Evolutionary conservation across 768 basidiomycete species (phyloP).

Genomic region (Pulveroboletus sp.): DNA sequence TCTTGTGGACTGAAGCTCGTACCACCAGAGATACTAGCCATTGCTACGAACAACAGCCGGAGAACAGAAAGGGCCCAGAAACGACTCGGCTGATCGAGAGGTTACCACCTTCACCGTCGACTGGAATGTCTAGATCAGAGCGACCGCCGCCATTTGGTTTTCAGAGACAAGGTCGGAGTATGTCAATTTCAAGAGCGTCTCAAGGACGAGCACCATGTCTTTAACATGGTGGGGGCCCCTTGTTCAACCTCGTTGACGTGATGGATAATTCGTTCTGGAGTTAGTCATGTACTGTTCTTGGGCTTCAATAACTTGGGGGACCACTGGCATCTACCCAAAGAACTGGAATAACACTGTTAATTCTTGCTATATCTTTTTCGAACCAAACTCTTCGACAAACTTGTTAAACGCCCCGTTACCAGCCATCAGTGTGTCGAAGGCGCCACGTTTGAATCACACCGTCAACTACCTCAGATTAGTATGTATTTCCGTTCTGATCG

Average conservation of each 20-base stretch:
- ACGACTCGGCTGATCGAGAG: conserved; percentile 60
- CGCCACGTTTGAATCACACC: conserved; percentile 79
- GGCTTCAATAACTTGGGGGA: conserved; percentile 80
- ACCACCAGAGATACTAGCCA: conserved; percentile 88
- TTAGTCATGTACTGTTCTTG: conserved; percentile 96
- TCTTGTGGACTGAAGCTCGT: conserved; percentile 83
- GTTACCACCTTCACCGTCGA: conserved; percentile 88
- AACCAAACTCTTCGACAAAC: conserved; percentile 76
- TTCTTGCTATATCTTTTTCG: conserved; percentile 50
- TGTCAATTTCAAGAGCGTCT: conserved; percentile 84
- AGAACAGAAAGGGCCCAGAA: no score
- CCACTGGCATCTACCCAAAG: conserved; percentile 60
- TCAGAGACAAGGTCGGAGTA: conserved; percentile 66
- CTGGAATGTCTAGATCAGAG: conserved; percentile 78
- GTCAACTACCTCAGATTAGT: conserved; percentile 66
- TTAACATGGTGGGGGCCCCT: conserved; percentile 71
- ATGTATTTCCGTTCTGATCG: conserved; percentile 63
- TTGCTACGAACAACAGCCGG: conserved; percentile 43
- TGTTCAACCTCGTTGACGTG: conserved; percentile 82
- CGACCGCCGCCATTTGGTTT: conserved; percentile 39
- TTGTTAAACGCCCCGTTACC: conserved; percentile 65
- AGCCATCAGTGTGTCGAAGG: conserved; percentile 68
- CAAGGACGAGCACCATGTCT: conserved; percentile 76
- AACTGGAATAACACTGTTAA: conserved; percentile 37
- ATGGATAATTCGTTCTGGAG: conserved; percentile 76